Evolutionary conservation across 1,139 yeast species (phyloP), one percentile per base, ranked within the genome.

Genomic region (Yamadazyma membranifaciens): DNA sequence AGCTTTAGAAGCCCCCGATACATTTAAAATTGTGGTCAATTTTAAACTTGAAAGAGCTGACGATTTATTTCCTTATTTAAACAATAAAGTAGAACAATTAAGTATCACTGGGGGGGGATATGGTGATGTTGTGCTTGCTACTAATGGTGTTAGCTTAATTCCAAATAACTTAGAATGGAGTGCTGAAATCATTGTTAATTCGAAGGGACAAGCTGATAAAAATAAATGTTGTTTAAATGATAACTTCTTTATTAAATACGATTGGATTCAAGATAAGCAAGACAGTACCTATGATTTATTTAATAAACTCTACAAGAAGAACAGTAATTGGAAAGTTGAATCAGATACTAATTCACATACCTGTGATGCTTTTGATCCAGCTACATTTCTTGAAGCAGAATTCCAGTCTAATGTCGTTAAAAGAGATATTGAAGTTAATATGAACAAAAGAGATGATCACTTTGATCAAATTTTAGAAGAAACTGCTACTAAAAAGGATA

Each of bases 171-270:
- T 49, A 26, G 42, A 54, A 42, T 57, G 60, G 59, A 41, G 55
- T 31, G 50, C 52, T 13, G 43, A 54, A n/a, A 44, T 57, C 30
- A 36, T 52, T 12, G 52, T 57, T 31, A n/a, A n/a, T n/a, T n/a
- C n/a, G n/a, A 46, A 55, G 33, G 55, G 61, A 17, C 42, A 45
- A 15, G 42, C 39, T 29, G 40, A 45, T 6, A 20, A 43, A 16
- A 52, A 52, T 28, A 49, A 47, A 40, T 57, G 61, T 47, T 57
- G 62, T 49, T 55, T 57, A 40, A 61, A 60, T 14, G 54, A 53
- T 34, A 50, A 46, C 37, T 58, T 60, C 41, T 46, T 53, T 22
- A 52, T 60, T 42, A 47, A 49, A 16, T 57, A 54, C 40, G 56
- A 57, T 28, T 57, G 51, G 51, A 11, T 29, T 26, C 10, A 22